phyloP scores from a whole-genome alignment of 306 rosid species.

The Vachellia pachyceras region DNA sequence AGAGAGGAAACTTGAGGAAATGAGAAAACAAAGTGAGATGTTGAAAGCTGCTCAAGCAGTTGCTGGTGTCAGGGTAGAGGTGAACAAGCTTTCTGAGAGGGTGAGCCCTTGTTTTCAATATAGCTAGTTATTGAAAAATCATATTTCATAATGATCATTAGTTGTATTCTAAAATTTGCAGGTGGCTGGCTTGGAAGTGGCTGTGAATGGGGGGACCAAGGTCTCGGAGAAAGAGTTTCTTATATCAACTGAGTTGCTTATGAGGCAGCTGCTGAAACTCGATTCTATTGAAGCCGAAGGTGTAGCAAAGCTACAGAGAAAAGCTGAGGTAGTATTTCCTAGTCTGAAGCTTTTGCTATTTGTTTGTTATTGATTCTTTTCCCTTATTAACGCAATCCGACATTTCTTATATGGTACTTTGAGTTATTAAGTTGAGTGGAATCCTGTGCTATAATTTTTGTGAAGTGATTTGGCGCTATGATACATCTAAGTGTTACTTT shows the following conservation, averaged over 20 bases:
- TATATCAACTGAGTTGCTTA: conserved; percentile 73
- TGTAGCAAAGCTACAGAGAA: conserved; percentile 79
- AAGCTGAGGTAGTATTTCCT: conserved; percentile 69
- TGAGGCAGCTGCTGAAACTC: conserved; percentile 83
- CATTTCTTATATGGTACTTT: background rate
- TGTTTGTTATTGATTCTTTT: conserved; percentile 25
- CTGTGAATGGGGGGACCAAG: conserved; percentile 70
- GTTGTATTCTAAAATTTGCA: conserved; percentile 34
- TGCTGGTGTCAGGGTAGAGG: conserved; percentile 71
- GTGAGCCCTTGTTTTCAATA: conserved; percentile 41
- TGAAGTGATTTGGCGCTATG: background rate
- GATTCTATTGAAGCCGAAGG: conserved; percentile 90
- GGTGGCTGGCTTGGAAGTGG: conserved; percentile 82
- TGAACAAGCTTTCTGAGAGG: conserved; percentile 77
- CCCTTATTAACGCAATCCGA: background rate
- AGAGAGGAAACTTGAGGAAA: conserved; percentile 64
- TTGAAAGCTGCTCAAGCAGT: conserved; percentile 64
- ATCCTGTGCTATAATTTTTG: conserved; percentile 2
- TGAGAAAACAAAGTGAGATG: conserved; percentile 51
- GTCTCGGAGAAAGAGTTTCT: conserved; percentile 78
- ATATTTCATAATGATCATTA: conserved; percentile 16
- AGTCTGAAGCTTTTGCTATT: conserved; percentile 3
- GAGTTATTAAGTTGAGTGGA: conserved; percentile 6
- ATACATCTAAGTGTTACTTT: background rate
- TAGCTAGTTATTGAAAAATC: conserved; percentile 9